Evolutionary conservation across 2,329 filamentous ascomycete genomes (phyloP), one percentile per base, ranked within the genome.

Genomic region (Ceratocystis diversiconidia): DNA sequence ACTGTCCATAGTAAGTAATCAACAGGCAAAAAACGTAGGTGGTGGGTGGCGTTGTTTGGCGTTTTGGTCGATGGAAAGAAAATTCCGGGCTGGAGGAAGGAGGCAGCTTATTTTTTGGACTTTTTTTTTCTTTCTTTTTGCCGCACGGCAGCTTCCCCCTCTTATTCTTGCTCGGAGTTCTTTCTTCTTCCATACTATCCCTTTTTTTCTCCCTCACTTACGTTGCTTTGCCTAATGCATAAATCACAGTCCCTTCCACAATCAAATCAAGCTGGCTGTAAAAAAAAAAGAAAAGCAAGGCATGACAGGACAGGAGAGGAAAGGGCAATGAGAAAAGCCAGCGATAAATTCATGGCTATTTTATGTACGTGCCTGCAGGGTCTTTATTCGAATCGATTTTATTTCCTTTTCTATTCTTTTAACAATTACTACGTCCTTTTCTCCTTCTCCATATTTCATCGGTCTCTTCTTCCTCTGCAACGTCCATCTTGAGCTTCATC

Each of bases 341-440:
- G 28, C 12, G 55, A 59, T 59, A 59, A 59, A 59, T 36, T 36
- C 28, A 30, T 7, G 1, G 0, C 2, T 8, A 36, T 59, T 59
- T 59, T 36, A 59, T 59, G 28, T 59, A 41, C 36, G 36, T 15
- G 12, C 28, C 5, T 30, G 28, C 55, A 59, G 55, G 55, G 55
- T 59, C 55, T 36, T 43, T 55, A 30, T 48, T 32, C n/a, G 22
- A 36, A 52, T 32, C 25, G 25, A 15, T n/a, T 65, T 32, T 22
- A 50, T 46, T 48, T 65, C 12, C 57, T 63, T 66, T 55, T 44
- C n/a, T 61, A 7, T 48, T 41, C 17, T 28, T 65, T 65, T 6
- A 61, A 25, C 48, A 61, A 12, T 50, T 12, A 12, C 46, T 30
- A 22, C 5, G 15, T 10, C n/a, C 25, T 65, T 65, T 48, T 48